A percentile compares a stretch with the other conserved stretches of the same genome.
These are phyloP conservation scores for Suhomyces atakaporum DNA, from an alignment of 1,139 yeast genomes.

Conservation along the genomic window DNA sequence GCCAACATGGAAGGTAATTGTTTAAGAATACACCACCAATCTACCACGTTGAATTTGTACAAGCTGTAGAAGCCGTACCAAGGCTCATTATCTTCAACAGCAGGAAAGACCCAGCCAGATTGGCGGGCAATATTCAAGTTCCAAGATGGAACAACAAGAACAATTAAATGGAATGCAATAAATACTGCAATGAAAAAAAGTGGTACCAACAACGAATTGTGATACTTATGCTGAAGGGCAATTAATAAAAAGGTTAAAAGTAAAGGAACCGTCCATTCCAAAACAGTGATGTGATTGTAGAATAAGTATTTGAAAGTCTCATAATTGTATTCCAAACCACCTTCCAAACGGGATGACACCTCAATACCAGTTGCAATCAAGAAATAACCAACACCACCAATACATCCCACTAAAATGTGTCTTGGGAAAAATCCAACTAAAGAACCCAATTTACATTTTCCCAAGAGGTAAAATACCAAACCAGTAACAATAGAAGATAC, in stretches of 20 bases:
- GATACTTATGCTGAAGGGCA: slow-evolving; percentile 61
- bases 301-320: slow-evolving; percentile 55
- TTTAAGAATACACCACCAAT: slow-evolving; percentile 67
- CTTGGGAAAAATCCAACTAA: slow-evolving; percentile 94
- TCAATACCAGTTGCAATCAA: slow-evolving; percentile 87
- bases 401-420: slow-evolving; percentile 93
- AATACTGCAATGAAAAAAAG: slow-evolving; percentile 75
- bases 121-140: slow-evolving; percentile 61
- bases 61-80: slow-evolving; percentile 86
- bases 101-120: slow-evolving; percentile 80
- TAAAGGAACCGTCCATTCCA: slow-evolving; percentile 77
- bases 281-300: slow-evolving; percentile 39
- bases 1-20: slow-evolving; percentile 95
- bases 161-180: slow-evolving; percentile 63
- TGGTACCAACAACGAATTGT: slow-evolving; percentile 81
- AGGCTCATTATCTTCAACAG: slow-evolving; percentile 68
- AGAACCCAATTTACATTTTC: slow-evolving; percentile 77
- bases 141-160: slow-evolving; percentile 66
- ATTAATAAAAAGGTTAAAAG: slow-evolving; percentile 60
- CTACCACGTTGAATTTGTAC: slow-evolving; percentile 68
- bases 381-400: slow-evolving; percentile 97
- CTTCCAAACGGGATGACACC: slow-evolving; percentile 77
- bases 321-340: slow-evolving; percentile 65
- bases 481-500: slow-evolving; percentile 86
- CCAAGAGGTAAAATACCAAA: slow-evolving; percentile 69